Base-by-base conservation (phyloP, 2,329 filamentous ascomycete species). In the Plectosphaerella plurivora region DNA sequence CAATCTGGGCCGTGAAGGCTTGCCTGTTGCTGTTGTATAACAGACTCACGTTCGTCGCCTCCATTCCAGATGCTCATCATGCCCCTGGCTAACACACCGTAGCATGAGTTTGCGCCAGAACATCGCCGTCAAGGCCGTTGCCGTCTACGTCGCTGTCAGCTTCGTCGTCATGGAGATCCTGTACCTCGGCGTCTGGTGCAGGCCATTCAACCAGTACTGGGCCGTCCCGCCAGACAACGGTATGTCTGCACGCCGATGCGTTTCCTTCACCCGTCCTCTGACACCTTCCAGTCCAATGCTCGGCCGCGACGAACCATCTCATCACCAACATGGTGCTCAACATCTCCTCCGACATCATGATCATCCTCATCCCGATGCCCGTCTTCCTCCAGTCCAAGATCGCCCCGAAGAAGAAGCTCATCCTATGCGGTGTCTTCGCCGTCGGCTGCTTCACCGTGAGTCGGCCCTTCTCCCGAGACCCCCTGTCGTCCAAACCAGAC, bases 261-360 rank as follows among this genome's bases (percentile, higher is more conserved):
- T 45, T 16, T 6, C n/a, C 16, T 4, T 9, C 5, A 9, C 7
- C 12, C 42, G 8, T 15, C 16, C 8, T 45, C 22, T 25, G 9
- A 45, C 42, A 22, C 24, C 3, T 8, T 5, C 25, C 35, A 78
- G 75, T 69, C 2, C 80, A 85, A 70, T 85, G 81, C 60, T 78
- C 79, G 1, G 77, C 81, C 0, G 74, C 78, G 2, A 70, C 76
- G 15, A 70, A 82, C 60, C 83, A 83, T 58, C 72, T 82, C 11
- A 82, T 83, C 49, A 77, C 78, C 15, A 82, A 84, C 53, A 75
- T 78, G 1, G 70, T 74, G 4, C 76, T 86, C 61, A 86, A 86
- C 58, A 77, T 85, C 47, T 75, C 77, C 3, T 83, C 80, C 24
- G 83, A 86, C 56, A 37, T 83, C 3, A 73, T 81, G 67, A 84